Base-by-base conservation (phyloP, 2,329 filamentous ascomycete genomes). In the Ophiostoma ips region DNA sequence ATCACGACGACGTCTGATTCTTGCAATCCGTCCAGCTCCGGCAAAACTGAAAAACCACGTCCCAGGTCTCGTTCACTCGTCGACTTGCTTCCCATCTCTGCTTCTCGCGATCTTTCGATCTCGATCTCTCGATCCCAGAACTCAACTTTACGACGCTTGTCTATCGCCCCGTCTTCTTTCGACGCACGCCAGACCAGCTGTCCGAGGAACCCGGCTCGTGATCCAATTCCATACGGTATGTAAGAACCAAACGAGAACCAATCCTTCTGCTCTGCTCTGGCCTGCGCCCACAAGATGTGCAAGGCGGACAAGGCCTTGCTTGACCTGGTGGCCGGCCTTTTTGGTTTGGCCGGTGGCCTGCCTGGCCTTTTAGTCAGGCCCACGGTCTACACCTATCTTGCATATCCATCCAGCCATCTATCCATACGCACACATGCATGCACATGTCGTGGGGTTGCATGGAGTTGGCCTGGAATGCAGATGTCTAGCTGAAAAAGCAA, bases 21-120 rank as follows among this genome's bases (percentile, higher is more conserved):
- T 30, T 15, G 30, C 24, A 43, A 28, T 28, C 24, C 24, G 8
- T 4, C 24, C 35, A 3, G 7, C 7, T 4, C 24, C 35, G 7
- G 7, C 7, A 43, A 9, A 24, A 5, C n/a, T 89, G n/a, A n/a
- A 10, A 95, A 35, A 35, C n/a, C 19, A 21, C 21, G 2, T 28
- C 33, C 24, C 45, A 47, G 43, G 43, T 45, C 43, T 21, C 43
- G 43, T 45, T 45, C 5, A 34, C 43, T 45, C 43, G 43, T 34
- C 43, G 43, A 45, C 43, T 45, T 45, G 43, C 21, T 10, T 15
- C 41, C 15, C 12, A 21, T 19, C n/a, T 15, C 9, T 10, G 12
- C 15, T 9, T 4, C 6, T 41, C 38, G 6, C 13, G n/a, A n/a
- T n/a, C 10, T 19, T 31, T 44, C 38, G 19, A 15, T 18, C 40